Conservation (phyloP, 257 asterid genomes). For the Lithospermum erythrorhizon region DNA sequence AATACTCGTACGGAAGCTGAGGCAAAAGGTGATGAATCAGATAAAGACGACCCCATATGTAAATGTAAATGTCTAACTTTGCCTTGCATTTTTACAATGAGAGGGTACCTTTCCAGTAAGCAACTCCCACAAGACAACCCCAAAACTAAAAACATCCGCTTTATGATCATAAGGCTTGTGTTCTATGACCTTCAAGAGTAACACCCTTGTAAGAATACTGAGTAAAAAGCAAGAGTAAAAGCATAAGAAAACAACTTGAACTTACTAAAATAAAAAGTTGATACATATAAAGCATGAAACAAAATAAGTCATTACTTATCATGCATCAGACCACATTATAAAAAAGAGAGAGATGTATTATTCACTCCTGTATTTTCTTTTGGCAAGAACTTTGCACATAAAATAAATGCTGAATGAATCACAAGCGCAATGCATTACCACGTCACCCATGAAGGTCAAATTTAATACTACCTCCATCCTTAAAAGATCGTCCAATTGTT, state of each 20-base stretch:
- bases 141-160: slow-evolving; percentile 92
- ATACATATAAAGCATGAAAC: too few species aligned
- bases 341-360: background rate
- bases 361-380: background rate
- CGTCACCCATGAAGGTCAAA: background rate
- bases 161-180: slow-evolving; percentile 92
- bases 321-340: background rate
- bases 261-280: too few species aligned
- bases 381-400: too few species aligned
- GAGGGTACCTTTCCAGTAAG: slow-evolving; percentile 77
- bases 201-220: slow-evolving; percentile 16
- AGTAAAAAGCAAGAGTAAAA: background rate
- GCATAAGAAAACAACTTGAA: too few species aligned
- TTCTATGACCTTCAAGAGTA: slow-evolving; percentile 64
- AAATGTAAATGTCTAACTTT: background rate
- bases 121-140: slow-evolving; percentile 88
- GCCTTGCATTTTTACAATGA: background rate
- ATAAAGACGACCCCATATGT: slow-evolving; percentile 3
- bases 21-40: background rate
- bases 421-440: too few species aligned
- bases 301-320: background rate
- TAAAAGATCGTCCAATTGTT: too few species aligned
- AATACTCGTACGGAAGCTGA: slow-evolving; percentile 89
- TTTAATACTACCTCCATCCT: too few species aligned
- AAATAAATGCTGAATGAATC: too few species aligned